Percentiles rank a stretch among this genome's conserved stretches.
Conservation (phyloP, 2,329 filamentous ascomycete species). For the Pyrenophora tritici-repentis region DNA sequence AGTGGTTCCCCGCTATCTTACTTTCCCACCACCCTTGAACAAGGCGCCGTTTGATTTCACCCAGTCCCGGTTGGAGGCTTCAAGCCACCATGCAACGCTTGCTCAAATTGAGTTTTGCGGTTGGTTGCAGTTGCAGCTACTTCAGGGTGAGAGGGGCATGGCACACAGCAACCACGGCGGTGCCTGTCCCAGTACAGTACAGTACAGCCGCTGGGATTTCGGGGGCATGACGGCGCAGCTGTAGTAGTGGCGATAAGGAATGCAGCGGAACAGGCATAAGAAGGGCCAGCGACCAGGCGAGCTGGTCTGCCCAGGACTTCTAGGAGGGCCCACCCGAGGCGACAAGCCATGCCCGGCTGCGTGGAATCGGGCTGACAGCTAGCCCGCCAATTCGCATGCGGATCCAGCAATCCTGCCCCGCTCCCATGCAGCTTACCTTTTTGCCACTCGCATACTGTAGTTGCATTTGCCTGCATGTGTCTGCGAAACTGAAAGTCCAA, state of each 20-base stretch:
- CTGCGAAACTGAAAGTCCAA: too few species aligned
- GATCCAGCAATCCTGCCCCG: constrained; percentile 25
- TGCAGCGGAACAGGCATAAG: too few species aligned
- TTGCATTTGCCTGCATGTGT: too few species aligned
- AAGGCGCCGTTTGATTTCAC: constrained; percentile 37
- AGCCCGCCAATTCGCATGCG: constrained; percentile 29
- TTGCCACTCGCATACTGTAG: constrained; percentile 24
- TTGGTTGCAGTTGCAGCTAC: too few species aligned
- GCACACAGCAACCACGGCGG: constrained; percentile 12
- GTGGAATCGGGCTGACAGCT: constrained; percentile 33
- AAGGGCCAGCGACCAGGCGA: too few species aligned
- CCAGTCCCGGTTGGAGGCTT: constrained; percentile 30
- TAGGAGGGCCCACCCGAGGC: background rate
- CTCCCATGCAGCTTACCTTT: constrained; percentile 19
- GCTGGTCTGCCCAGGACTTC: background rate
- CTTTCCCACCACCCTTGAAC: constrained; percentile 25
- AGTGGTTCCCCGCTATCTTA: constrained; percentile 36
- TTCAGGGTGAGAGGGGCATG: too few species aligned
- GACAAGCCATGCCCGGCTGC: constrained; percentile 22
- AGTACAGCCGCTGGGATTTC: constrained; percentile 6
- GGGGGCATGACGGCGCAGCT: constrained; percentile 13
- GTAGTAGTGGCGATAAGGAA: constrained; percentile 18
- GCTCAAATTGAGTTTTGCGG: constrained; percentile 22
- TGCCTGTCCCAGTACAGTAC: constrained; percentile 2
- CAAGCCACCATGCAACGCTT: constrained; percentile 39